These are phyloP conservation scores for Sungouiella blattae DNA, from an alignment of 805 yeast species.

Conservation along the genomic window DNA sequence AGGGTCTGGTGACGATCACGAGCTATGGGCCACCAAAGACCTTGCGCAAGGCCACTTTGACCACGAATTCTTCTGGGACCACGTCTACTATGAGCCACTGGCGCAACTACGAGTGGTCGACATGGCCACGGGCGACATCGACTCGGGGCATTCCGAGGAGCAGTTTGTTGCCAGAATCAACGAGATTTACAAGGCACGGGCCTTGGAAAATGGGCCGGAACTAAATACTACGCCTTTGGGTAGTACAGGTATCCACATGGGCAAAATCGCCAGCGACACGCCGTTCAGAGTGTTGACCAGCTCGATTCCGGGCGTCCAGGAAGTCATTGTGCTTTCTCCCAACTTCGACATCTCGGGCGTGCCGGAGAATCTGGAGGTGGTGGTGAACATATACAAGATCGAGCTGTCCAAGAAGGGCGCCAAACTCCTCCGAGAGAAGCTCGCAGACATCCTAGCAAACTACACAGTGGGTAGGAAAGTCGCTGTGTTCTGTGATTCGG, in stretches of 20 bases:
- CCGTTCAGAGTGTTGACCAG: slow-evolving; percentile 5
- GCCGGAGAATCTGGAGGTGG: slow-evolving; percentile 8
- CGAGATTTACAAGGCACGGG: slow-evolving; percentile 5
- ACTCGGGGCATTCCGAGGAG: slow-evolving; percentile 20
- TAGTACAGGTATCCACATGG: slow-evolving; percentile 27
- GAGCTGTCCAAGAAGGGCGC: slow-evolving; percentile 61
- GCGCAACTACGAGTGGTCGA: slow-evolving; percentile 18
- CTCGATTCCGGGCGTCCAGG: slow-evolving; percentile 2
- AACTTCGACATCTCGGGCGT: slow-evolving; percentile 3
- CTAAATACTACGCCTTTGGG: slow-evolving; percentile 13
- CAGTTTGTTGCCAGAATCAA: slow-evolving; percentile 20
- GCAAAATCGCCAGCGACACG: slow-evolving; percentile 18
- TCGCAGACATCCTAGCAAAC: slow-evolving; percentile 42
- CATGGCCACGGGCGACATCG: slow-evolving; percentile 17
- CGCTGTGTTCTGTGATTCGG: slow-evolving; percentile 58
- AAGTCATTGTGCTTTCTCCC: slow-evolving; percentile 25
- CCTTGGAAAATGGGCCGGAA: not conserved
- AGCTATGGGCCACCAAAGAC: slow-evolving; percentile 57
- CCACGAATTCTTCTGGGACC: slow-evolving; percentile 56
- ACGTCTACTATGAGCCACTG: slow-evolving; percentile 12
- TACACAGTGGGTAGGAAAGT: slow-evolving; percentile 12
- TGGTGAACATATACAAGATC: slow-evolving; percentile 16
- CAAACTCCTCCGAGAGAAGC: slow-evolving; percentile 47
- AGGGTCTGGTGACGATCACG: slow-evolving; percentile 96
- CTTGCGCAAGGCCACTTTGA: slow-evolving; percentile 46